A percentile compares a stretch with the other conserved stretches of the same genome.
Conservation (phyloP, 306 rosid genomes). For the Acmispon strigosus region DNA sequence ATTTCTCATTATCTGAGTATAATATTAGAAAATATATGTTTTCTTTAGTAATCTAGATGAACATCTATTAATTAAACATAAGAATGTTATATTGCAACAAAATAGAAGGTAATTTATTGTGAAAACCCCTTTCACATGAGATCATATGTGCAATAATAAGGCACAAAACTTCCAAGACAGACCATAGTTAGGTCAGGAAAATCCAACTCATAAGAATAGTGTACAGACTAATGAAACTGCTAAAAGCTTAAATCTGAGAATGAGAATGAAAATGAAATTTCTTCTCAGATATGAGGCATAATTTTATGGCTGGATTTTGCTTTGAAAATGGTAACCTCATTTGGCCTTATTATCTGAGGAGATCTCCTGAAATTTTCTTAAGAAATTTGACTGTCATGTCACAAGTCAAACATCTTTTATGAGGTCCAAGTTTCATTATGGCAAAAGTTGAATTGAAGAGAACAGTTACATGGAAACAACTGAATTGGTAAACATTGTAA, state of each 20-base stretch:
- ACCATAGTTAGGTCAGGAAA: slow-evolving; percentile 4
- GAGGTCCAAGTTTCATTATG: neutral
- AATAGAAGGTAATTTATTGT: neutral
- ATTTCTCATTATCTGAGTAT: slow-evolving; percentile 61
- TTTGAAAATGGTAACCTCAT: neutral
- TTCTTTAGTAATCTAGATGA: slow-evolving; percentile 6
- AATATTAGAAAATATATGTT: slow-evolving; percentile 11
- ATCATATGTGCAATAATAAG: neutral
- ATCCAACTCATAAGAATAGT: neutral
- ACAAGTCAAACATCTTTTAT: neutral
- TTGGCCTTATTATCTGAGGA: neutral
- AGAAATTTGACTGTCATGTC: neutral
- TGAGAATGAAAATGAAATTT: neutral
- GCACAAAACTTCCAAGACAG: neutral
- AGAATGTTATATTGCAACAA: neutral
- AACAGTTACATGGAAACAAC: neutral
- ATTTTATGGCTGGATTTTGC: neutral
- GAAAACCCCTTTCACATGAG: neutral
- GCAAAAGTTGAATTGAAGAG: neutral
- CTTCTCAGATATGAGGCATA: neutral
- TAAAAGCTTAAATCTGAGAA: neutral
- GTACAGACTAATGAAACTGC: neutral
- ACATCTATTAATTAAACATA: neutral
- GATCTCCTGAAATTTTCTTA: neutral
- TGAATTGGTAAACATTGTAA: slow-evolving; percentile 10